Evolutionary conservation across 306 rosid genomes (phyloP), one percentile per base, ranked within the genome.

Genomic region (Prunus padus): DNA sequence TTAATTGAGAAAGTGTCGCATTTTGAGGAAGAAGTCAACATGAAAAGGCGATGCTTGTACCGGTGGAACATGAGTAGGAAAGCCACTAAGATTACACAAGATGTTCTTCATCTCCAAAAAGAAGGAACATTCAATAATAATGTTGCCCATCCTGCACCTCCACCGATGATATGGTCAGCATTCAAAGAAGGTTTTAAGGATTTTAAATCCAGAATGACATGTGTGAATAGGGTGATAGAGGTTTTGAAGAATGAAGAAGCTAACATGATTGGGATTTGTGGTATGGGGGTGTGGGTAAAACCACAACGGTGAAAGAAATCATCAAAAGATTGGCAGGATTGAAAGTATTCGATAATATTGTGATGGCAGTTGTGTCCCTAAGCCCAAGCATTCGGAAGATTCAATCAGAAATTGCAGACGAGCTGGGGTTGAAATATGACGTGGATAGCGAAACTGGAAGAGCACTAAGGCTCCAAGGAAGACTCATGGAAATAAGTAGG

Each of bases 221-320:
- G 0, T 2, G 0, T 64, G 11, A 44, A 65, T 5, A 28, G 47
- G 5, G 67, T 75, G 23, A 75, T 64, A 56, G 55, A 75, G 26
- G 68, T 11, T n/a, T n/a, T 55, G 60, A 55, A 55, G 25, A 55
- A 8, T 9, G 60, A 55, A 55, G 60, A n/a, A 9, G 23, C n/a
- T 18, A 3, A 26, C 0, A n/a, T 55, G 20, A 50, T 75, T 60
- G 72, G 65, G 12, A 55, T 55, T 7, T 51, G 56, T 18, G 56
- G 56, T 16, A 51, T 51, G 22, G 56, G 3, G 56, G 56, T 51
- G 63, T 64, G 22, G 72, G 79, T 31, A 75, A 70, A 61, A 80
- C 84, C 11, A 75, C 73, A 67, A 72, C 75, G 20, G 73, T 14
- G 0, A 52, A 75, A 15, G 28, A 77, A 70, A 60, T 69, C 11